phyloP scores from a whole-genome alignment of 306 rosid genomes.

The Elaeagnus macrophylla region DNA sequence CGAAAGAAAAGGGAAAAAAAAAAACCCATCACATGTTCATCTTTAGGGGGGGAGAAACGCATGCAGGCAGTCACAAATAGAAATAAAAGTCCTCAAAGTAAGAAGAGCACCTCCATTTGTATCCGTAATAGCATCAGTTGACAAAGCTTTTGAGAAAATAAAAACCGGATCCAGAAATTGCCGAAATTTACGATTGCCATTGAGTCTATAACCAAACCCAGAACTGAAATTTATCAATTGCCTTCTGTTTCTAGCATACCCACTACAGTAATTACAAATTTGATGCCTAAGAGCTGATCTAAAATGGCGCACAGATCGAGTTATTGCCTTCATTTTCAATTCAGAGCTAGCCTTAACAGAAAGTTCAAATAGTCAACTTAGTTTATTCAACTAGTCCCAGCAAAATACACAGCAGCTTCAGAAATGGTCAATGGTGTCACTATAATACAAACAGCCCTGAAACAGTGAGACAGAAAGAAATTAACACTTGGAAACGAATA shows the following conservation, averaged over 20 bases:
- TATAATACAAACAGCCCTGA: no score
- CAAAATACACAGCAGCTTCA: not conserved
- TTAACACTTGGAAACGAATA: no score
- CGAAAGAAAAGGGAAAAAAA: no score
- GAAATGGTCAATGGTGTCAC: not conserved
- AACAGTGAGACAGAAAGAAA: no score
- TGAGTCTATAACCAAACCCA: conserved; percentile 25
- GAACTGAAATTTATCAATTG: conserved; percentile 23
- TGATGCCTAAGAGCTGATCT: conserved; percentile 29
- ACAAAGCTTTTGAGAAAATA: conserved; percentile 42
- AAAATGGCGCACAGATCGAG: conserved; percentile 41
- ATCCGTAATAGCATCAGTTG: conserved; percentile 36
- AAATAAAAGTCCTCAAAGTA: not conserved
- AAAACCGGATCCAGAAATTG: conserved; percentile 15
- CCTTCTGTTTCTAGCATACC: conserved; percentile 19
- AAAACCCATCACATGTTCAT: no score
- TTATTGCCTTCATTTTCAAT: conserved; percentile 49
- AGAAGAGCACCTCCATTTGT: conserved; percentile 47
- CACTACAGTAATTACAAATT: conserved; percentile 21
- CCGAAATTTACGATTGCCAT: conserved; percentile 24
- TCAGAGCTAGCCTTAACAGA: not conserved
- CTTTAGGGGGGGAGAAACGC: no score
- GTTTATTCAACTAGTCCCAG: no score
- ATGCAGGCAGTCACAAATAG: not conserved
- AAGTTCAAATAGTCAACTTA: no score